phyloP scores from a whole-genome alignment of 192 early-diverging fungal genomes.

The Linnemannia elongata region DNA sequence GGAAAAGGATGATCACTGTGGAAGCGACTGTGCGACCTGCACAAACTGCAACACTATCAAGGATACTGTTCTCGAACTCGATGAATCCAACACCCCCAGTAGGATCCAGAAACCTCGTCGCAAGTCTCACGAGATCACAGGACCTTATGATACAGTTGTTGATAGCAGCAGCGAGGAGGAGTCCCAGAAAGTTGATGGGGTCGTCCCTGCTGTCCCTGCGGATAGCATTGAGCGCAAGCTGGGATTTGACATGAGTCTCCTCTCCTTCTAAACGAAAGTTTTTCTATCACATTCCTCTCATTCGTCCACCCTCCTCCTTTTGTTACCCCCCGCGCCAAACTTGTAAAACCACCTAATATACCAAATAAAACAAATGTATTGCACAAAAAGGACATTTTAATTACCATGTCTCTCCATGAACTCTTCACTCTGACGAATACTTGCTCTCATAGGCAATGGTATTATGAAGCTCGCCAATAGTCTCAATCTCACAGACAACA shows the following conservation, averaged over 20 bases:
- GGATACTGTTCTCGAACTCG: background rate
- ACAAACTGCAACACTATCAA: background rate
- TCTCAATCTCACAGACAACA: constrained; percentile 64
- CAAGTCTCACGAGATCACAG: constrained; percentile 26
- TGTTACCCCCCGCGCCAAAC: background rate
- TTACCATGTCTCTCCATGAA: background rate
- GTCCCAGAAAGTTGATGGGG: background rate
- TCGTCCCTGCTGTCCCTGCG: background rate
- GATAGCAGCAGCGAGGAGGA: background rate
- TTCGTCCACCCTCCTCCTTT: background rate
- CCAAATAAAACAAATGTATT: background rate
- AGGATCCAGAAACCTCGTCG: constrained; percentile 10
- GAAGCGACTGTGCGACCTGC: constrained; percentile 5
- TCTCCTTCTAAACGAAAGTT: background rate
- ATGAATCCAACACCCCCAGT: background rate
- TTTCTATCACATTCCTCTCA: background rate
- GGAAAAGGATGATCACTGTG: background rate
- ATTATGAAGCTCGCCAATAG: constrained; percentile 66
- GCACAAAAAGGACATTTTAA: background rate
- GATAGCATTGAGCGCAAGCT: background rate
- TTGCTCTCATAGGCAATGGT: constrained; percentile 61
- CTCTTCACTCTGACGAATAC: background rate
- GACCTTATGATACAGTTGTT: constrained; percentile 19
- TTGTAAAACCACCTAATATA: constrained; percentile 5
- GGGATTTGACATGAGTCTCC: background rate